These are phyloP conservation scores for Sindora glabra DNA, from an alignment of 306 rosid species.

Conservation along the genomic window DNA sequence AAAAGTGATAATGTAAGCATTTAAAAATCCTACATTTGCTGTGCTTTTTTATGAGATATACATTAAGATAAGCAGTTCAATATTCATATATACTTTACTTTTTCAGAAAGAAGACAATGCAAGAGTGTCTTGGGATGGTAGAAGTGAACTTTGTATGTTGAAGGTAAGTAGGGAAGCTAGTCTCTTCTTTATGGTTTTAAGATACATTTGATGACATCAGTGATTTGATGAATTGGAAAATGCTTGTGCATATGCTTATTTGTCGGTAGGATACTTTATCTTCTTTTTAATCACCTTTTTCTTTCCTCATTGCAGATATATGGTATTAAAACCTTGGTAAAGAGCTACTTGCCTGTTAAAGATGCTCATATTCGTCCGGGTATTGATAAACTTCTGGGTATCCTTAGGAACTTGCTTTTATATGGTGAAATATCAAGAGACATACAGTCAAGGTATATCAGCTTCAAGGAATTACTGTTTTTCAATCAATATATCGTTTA, in stretches of 20 bases:
- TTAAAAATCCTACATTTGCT: slow-evolving; percentile 7
- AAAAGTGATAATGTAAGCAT: slow-evolving; percentile 56
- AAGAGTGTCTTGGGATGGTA: slow-evolving; percentile 64
- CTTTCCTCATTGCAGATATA: slow-evolving; percentile 48
- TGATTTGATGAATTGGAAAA: background rate
- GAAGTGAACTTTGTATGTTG: slow-evolving; percentile 75
- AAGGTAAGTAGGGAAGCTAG: slow-evolving; percentile 52
- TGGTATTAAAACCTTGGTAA: slow-evolving; percentile 83
- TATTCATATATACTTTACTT: slow-evolving; percentile 17
- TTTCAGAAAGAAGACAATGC: slow-evolving; percentile 59
- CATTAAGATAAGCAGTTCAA: slow-evolving; percentile 18
- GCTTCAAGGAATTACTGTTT: too few relatives aligned
- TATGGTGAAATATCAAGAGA: slow-evolving; percentile 84
- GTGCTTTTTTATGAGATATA: slow-evolving; percentile 16
- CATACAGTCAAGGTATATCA: slow-evolving; percentile 64
- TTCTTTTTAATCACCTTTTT: background rate
- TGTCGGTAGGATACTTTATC: too few relatives aligned
- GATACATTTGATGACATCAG: background rate
- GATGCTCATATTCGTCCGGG: slow-evolving; percentile 82
- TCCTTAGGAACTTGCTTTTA: slow-evolving; percentile 60
- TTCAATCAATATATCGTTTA: too few relatives aligned
- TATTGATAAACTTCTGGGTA: slow-evolving; percentile 60
- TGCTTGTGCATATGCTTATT: too few relatives aligned
- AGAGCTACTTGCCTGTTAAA: slow-evolving; percentile 87
- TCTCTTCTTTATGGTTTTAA: too few relatives aligned